Percentiles rank a stretch among this genome's conserved stretches.
Evolutionary conservation across 2,329 filamentous ascomycete species (phyloP).

Genomic region (Nemania abortiva): DNA sequence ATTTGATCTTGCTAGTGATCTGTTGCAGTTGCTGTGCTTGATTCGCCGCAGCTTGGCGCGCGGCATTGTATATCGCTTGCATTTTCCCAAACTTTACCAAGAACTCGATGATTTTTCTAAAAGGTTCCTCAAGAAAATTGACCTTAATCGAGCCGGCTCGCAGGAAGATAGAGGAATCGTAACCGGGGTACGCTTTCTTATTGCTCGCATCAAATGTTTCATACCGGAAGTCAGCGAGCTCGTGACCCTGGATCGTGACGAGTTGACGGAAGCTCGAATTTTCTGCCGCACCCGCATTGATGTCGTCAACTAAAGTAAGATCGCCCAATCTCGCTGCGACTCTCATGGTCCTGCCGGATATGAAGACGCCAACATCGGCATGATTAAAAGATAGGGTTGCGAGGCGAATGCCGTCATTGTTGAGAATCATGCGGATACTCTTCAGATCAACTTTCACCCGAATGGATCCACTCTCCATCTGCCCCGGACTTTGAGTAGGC

Average conservation of each 20-base stretch:
- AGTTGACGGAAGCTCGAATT: slow-evolving; percentile 86
- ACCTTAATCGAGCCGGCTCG: slow-evolving; percentile 95
- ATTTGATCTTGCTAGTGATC: slow-evolving; percentile 89
- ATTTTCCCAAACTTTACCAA: slow-evolving; percentile 99
- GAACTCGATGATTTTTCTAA: slow-evolving; percentile 98
- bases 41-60: slow-evolving; percentile 91
- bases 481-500: slow-evolving; percentile 52
- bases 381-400: slow-evolving; percentile 94
- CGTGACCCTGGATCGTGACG: slow-evolving; percentile 93
- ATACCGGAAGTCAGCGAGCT: slow-evolving; percentile 96
- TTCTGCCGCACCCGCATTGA: slow-evolving; percentile 88
- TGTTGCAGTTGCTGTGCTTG: slow-evolving; percentile 95
- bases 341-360: slow-evolving; percentile 87
- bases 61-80: slow-evolving; percentile 98
- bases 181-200: slow-evolving; percentile 83
- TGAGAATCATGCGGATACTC: slow-evolving; percentile 92
- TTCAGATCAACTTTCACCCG: slow-evolving; percentile 94
- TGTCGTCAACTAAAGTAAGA: slow-evolving; percentile 89
- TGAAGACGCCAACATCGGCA: slow-evolving; percentile 89
- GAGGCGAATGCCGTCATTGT: slow-evolving; percentile 95
- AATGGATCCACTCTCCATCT: slow-evolving; percentile 77
- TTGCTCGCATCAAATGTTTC: slow-evolving; percentile 88
- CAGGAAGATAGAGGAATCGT: slow-evolving; percentile 91
- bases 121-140: slow-evolving; percentile 97
- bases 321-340: slow-evolving; percentile 89